A percentile compares a stretch with the other conserved stretches of the same genome.
Conservation (phyloP, 176 grass and related monocot genomes). For the Thalia dealbata region DNA sequence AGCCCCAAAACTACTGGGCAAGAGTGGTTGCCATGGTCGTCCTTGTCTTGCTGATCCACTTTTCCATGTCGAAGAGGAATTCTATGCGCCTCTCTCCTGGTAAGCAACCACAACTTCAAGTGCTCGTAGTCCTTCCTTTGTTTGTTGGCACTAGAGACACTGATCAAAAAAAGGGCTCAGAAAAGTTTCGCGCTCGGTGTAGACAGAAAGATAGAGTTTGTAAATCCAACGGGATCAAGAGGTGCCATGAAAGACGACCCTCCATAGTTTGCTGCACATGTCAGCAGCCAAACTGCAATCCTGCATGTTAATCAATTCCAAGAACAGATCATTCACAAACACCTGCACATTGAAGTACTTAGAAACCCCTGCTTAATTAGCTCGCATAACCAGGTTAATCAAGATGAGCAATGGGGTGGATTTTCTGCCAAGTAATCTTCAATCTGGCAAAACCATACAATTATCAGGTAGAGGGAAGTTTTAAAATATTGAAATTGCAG, state of each 20-base stretch:
- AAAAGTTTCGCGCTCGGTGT: conserved; percentile 42
- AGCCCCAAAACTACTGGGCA: neutral
- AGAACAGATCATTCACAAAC: conserved; percentile 77
- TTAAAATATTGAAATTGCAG: too few relatives aligned
- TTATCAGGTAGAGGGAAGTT: too few relatives aligned
- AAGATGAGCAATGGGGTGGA: neutral
- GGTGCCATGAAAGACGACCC: conserved; percentile 71
- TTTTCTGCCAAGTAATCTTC: too few relatives aligned
- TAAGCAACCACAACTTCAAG: conserved; percentile 5
- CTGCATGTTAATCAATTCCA: conserved; percentile 70
- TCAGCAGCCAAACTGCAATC: conserved; percentile 80
- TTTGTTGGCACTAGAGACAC: neutral
- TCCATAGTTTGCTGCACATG: conserved; percentile 78
- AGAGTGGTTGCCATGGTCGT: neutral
- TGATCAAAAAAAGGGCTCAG: neutral
- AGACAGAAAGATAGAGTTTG: conserved; percentile 65
- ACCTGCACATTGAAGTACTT: conserved; percentile 35
- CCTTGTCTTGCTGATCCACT: neutral
- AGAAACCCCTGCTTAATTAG: neutral
- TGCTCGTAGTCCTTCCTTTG: neutral
- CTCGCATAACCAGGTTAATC: neutral
- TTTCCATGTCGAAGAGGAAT: conserved; percentile 9
- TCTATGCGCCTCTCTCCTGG: neutral
- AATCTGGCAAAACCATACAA: too few relatives aligned
- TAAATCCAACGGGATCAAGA: conserved; percentile 78